Percentiles rank a stretch among this genome's conserved stretches.
Evolutionary conservation across 108 stramenopile species (phyloP).

Genomic region (Mayamaea pseudoterrestris): DNA sequence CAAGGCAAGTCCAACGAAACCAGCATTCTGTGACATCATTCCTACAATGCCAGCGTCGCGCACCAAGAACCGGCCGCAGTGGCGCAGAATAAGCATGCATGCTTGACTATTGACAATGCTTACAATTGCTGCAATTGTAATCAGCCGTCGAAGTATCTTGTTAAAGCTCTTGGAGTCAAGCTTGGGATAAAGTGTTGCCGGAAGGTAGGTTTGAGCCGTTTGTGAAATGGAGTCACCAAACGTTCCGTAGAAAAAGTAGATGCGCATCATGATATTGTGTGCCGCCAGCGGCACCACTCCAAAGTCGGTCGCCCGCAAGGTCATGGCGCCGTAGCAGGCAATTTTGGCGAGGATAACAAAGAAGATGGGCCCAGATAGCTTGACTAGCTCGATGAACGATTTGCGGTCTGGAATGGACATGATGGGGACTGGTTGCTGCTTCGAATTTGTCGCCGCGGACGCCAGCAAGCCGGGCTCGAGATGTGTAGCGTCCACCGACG

Average conservation of each 20-base stretch:
- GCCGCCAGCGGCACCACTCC: conserved; percentile 67
- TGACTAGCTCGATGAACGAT: conserved; percentile 38
- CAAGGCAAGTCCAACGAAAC: conserved; percentile 25
- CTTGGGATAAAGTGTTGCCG: conserved; percentile 41
- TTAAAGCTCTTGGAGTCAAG: conserved; percentile 7
- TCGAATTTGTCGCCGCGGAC: too few relatives aligned
- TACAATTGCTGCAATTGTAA: conserved; percentile 8
- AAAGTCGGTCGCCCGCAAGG: conserved; percentile 55
- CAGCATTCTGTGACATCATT: conserved; percentile 26
- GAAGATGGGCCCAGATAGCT: conserved; percentile 77
- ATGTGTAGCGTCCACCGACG: not conserved
- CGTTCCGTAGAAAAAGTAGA: conserved; percentile 89
- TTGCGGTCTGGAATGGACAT: conserved; percentile 42
- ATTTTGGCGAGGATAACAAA: conserved; percentile 68
- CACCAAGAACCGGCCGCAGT: conserved; percentile 33
- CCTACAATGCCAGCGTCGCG: conserved; percentile 39
- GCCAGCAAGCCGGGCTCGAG: too few relatives aligned
- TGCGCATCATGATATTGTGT: conserved; percentile 77
- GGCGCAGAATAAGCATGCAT: conserved; percentile 12
- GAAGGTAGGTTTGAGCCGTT: conserved; percentile 83
- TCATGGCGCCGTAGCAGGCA: conserved; percentile 67
- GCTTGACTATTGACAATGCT: conserved; percentile 10
- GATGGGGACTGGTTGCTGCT: conserved; percentile 24
- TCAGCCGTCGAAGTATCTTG: conserved; percentile 12
- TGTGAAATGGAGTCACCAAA: conserved; percentile 82